Base-by-base conservation (phyloP, 257 asterid genomes). In the Henckelia pumila region DNA sequence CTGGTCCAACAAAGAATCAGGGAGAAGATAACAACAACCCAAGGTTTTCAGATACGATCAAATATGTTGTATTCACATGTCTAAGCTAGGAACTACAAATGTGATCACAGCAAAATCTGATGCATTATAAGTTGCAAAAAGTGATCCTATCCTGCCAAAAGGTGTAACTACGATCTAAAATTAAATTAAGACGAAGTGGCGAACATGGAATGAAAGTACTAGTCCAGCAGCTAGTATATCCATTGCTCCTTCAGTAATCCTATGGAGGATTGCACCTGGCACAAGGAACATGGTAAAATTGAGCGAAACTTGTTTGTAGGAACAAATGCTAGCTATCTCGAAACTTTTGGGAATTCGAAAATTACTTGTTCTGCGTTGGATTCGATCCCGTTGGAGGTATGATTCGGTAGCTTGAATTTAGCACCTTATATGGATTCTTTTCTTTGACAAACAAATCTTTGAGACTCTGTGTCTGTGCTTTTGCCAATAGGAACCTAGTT, bases 361-460 rank as follows among this genome's bases (percentile, higher is more conserved):
- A 40, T 40, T 83, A 85, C 89, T 81, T 83, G 81, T 85, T 86
- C 76, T 86, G 87, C 17, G 78, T 86, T 30, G 89, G 89, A 73
- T 83, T 85, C 25, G 85, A 82, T 75, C 78, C 70, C 80, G 84
- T 86, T 71, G 86, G 87, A 44, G 89, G 89, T 76, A 81, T 69
- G 75, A 55, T 72, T 30, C 80, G 52, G 49, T 76, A 76, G 73
- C 84, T 83, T 3, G 92, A 71, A 19, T 76, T 78, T 67, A 77
- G 79, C 78, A 81, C 71, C 78, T 78, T 68, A 76, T 67, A 81
- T 66, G 87, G 89, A 63, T 63, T 60, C 75, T 70, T 78, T 70
- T 77, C 82, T 47, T 76, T 76, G 50, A 28, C 63, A 14, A 58
- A 72, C 67, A 78, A 69, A 68, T 71, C 67, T 70, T 71, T 35